phyloP scores from a whole-genome alignment of 176 grass and related monocot species.

The Dactylis glomerata region DNA sequence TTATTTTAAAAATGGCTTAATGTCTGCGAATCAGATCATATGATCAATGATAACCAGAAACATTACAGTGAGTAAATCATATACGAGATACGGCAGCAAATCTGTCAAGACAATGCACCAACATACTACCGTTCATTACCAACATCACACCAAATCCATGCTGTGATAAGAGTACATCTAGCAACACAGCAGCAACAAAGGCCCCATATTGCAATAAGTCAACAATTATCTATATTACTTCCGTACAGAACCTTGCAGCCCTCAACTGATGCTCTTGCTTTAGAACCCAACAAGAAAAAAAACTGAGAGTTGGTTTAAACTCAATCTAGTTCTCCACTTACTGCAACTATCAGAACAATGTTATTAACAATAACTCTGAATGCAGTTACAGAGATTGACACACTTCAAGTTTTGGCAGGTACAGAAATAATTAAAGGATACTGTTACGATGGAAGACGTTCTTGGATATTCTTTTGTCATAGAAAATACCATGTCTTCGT shows the following conservation, averaged over 20 bases:
- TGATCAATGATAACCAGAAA: slow-evolving; percentile 1
- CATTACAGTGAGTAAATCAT: not conserved
- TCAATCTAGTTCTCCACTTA: not conserved
- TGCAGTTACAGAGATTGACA: slow-evolving; percentile 19
- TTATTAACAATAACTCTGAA: not conserved
- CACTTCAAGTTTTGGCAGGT: not conserved
- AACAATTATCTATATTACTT: not conserved
- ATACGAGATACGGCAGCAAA: not conserved
- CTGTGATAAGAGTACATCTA: not conserved
- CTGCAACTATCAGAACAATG: not conserved
- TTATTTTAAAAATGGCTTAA: not conserved
- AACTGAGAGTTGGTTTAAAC: not conserved
- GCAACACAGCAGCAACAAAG: not conserved
- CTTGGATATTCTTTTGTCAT: slow-evolving; percentile 44
- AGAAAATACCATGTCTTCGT: slow-evolving; percentile 48
- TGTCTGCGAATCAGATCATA: not conserved
- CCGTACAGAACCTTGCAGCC: not conserved
- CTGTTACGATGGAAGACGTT: slow-evolving; percentile 44
- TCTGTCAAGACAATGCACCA: not conserved
- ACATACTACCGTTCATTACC: not conserved
- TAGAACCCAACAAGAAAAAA: not conserved
- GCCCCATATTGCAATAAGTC: not conserved
- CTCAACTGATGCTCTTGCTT: not conserved
- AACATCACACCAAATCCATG: not conserved
- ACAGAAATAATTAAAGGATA: slow-evolving; percentile 49